Percentiles rank a stretch among this genome's conserved stretches.
These are phyloP conservation scores for Apophysomyces trapeziformis DNA, from an alignment of 371 early-diverging fungal genomes.

Conservation along the genomic window DNA sequence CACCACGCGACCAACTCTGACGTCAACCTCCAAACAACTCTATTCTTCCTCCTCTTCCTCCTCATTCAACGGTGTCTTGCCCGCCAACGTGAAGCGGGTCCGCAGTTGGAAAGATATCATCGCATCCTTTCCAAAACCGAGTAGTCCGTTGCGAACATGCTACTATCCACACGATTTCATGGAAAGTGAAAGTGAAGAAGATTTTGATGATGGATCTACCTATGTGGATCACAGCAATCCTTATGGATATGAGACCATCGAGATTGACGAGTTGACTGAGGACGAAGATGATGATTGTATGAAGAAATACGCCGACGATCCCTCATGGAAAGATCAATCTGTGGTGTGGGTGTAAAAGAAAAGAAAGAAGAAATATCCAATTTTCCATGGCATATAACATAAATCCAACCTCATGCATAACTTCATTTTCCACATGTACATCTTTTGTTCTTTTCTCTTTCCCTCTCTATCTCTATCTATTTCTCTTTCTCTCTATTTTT, in stretches of 20 bases:
- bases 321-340: slow-evolving; percentile 10
- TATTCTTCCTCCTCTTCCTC: slow-evolving; percentile 20
- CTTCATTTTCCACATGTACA: background rate
- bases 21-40: slow-evolving; percentile 33
- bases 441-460: background rate
- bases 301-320: slow-evolving; percentile 9
- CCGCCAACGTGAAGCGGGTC: slow-evolving; percentile 46
- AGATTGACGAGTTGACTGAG: slow-evolving; percentile 30
- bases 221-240: slow-evolving; percentile 11
- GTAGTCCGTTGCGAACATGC: slow-evolving; percentile 43
- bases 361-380: background rate
- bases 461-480: background rate
- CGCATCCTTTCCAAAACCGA: slow-evolving; percentile 48
- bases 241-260: slow-evolving; percentile 29
- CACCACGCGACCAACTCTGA: slow-evolving; percentile 27
- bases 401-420: background rate
- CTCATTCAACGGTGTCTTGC: slow-evolving; percentile 20
- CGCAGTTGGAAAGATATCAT: slow-evolving; percentile 48
- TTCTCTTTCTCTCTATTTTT: too few relatives aligned
- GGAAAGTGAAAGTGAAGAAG: slow-evolving; percentile 28
- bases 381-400: background rate
- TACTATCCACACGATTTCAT: slow-evolving; percentile 29
- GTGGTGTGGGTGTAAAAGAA: slow-evolving; percentile 3
- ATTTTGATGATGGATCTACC: slow-evolving; percentile 23
- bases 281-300: slow-evolving; percentile 12